Conservation (phyloP, 176 grass and related monocot genomes). For the Eleusine indica region DNA sequence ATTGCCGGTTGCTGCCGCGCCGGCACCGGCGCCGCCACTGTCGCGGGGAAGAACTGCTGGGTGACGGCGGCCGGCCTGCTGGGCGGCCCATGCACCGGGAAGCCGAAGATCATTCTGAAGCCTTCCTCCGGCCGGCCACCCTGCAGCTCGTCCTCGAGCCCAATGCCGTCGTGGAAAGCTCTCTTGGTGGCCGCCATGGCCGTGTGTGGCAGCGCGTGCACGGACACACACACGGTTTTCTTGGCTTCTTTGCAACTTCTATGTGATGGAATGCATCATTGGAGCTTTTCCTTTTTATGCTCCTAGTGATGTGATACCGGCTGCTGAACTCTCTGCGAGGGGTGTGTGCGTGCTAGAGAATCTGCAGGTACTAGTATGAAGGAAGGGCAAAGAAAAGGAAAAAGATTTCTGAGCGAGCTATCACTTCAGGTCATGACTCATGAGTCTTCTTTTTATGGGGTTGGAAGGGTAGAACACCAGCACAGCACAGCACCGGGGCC, state of each 20-base stretch:
- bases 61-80: constrained; percentile 31
- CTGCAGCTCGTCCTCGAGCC: not conserved
- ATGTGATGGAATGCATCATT: constrained; percentile 32
- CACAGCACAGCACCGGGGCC: not conserved
- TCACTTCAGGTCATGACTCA: constrained; percentile 39
- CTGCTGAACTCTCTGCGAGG: not conserved
- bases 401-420: constrained; percentile 46
- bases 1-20: not conserved
- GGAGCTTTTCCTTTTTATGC: constrained; percentile 27
- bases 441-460: constrained; percentile 42
- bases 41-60: constrained; percentile 65
- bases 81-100: not conserved
- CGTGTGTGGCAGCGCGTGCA: not conserved
- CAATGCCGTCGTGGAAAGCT: constrained; percentile 22
- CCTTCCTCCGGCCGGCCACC: not conserved
- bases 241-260: constrained; percentile 1
- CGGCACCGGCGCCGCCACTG: not conserved
- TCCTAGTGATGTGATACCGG: not conserved
- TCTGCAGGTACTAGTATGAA: constrained; percentile 7
- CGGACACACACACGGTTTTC: not conserved
- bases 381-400: constrained; percentile 27
- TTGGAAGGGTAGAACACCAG: constrained; percentile 4
- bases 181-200: constrained; percentile 34
- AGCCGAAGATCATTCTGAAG: constrained; percentile 28
- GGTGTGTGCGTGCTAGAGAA: constrained; percentile 30